These are phyloP conservation scores for Diaporthe eres DNA, from an alignment of 2,329 filamentous ascomycete genomes.

Conservation along the genomic window DNA sequence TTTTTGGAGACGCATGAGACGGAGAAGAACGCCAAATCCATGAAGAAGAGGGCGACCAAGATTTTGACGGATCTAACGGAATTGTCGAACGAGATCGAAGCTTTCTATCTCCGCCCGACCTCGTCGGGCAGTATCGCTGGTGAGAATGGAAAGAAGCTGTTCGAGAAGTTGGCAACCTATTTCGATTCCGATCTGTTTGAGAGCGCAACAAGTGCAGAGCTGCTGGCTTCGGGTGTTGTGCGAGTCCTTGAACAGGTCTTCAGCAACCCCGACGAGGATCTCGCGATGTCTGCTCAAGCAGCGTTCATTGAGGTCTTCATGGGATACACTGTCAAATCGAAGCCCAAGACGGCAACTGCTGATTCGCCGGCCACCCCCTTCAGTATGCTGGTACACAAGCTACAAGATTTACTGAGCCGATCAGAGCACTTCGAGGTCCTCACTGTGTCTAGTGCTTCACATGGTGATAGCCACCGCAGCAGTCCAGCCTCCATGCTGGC, in stretches of 20 bases:
- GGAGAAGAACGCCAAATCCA: slow-evolving; percentile 76
- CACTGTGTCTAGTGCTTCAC: slow-evolving; percentile 84
- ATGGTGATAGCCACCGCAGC: slow-evolving; percentile 78
- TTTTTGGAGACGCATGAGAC: slow-evolving; percentile 89
- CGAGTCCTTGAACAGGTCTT: slow-evolving; percentile 87
- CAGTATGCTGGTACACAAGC: slow-evolving; percentile 90
- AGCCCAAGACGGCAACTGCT: slow-evolving; percentile 72
- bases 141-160: slow-evolving; percentile 75
- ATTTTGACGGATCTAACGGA: slow-evolving; percentile 81
- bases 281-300: slow-evolving; percentile 78
- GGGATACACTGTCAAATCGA: slow-evolving; percentile 78
- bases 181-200: slow-evolving; percentile 92
- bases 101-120: slow-evolving; percentile 75
- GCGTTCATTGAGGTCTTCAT: slow-evolving; percentile 95
- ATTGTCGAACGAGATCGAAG: slow-evolving; percentile 79
- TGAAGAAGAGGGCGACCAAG: slow-evolving; percentile 83
- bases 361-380: slow-evolving; percentile 86
- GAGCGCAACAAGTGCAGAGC: slow-evolving; percentile 94
- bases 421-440: slow-evolving; percentile 98
- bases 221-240: slow-evolving; percentile 92
- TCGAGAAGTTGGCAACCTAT: slow-evolving; percentile 82
- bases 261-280: slow-evolving; percentile 74
- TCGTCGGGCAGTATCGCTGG: slow-evolving; percentile 58
- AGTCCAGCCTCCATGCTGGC: slow-evolving; percentile 96
- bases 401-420: slow-evolving; percentile 95